Conservation (phyloP, 2,329 filamentous ascomycete species). For the Blastomyces percursus region DNA sequence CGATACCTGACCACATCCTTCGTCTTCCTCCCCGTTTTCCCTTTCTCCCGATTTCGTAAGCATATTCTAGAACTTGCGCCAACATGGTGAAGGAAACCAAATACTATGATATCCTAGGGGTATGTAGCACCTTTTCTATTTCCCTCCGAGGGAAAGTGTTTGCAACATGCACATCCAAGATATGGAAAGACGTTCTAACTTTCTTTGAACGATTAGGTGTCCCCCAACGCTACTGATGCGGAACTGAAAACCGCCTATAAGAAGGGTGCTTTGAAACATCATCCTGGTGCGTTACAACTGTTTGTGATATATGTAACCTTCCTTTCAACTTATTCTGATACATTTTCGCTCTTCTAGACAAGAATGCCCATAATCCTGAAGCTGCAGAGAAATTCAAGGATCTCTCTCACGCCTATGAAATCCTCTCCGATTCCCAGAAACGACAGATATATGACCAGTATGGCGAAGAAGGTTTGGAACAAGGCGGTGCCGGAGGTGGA, state of each 20-base stretch:
- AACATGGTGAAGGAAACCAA: conserved; percentile 44
- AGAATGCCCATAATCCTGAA: conserved; percentile 87
- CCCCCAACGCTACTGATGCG: conserved; percentile 66
- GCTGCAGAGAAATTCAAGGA: conserved; percentile 99
- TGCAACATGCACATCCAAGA: not conserved
- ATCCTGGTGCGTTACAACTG: conserved; percentile 62
- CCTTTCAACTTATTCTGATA: not conserved
- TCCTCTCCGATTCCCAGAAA: conserved; percentile 86
- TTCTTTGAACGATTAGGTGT: conserved; percentile 44
- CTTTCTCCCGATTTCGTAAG: conserved; percentile 15
- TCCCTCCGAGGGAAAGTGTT: not conserved
- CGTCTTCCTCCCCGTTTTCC: conserved; percentile 10
- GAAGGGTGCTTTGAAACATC: conserved; percentile 78
- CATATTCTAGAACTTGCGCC: conserved; percentile 12
- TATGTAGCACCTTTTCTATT: conserved; percentile 21
- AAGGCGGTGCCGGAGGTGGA: conserved; percentile 66
- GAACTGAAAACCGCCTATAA: conserved; percentile 93
- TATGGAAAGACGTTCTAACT: not conserved
- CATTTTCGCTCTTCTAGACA: conserved; percentile 49
- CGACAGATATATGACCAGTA: conserved; percentile 90
- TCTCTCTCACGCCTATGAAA: conserved; percentile 88
- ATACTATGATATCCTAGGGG: conserved; percentile 39
- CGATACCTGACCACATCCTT: not conserved
- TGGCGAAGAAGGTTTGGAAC: conserved; percentile 89
- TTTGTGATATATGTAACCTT: not conserved